phyloP scores from a whole-genome alignment of 2,329 filamentous ascomycete species.

The Metarhizium rileyi region DNA sequence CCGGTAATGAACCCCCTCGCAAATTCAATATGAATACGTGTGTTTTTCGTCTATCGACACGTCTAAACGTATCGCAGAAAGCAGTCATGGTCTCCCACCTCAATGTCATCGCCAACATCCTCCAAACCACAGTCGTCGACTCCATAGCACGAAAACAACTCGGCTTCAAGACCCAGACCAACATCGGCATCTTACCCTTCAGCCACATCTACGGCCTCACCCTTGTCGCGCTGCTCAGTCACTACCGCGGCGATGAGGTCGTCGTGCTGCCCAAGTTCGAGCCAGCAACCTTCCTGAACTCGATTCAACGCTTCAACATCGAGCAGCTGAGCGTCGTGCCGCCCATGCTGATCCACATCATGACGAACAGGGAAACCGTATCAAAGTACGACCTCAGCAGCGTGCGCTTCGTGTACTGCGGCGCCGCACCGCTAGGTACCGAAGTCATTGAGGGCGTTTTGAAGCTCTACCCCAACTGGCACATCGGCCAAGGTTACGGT shows the following conservation, averaged over 20 bases:
- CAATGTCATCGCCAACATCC: slow-evolving; percentile 68
- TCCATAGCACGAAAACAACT: slow-evolving; percentile 25
- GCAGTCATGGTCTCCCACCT: slow-evolving; percentile 74
- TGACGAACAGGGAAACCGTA: slow-evolving; percentile 49
- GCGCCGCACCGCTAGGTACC: slow-evolving; percentile 63
- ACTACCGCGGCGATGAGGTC: slow-evolving; percentile 63
- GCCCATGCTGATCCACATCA: slow-evolving; percentile 67
- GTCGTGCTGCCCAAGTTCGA: slow-evolving; percentile 71
- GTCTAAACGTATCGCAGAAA: slow-evolving; percentile 41
- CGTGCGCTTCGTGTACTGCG: slow-evolving; percentile 57
- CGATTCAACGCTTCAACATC: slow-evolving; percentile 62
- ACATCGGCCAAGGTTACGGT: slow-evolving; percentile 65
- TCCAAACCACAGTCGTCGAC: slow-evolving; percentile 48
- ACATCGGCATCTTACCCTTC: slow-evolving; percentile 64
- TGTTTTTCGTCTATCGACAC: neutral
- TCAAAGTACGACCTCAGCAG: slow-evolving; percentile 59
- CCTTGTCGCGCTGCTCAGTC: slow-evolving; percentile 54
- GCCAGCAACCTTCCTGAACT: slow-evolving; percentile 49
- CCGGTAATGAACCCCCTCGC: slow-evolving; percentile 40
- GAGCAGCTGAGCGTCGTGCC: slow-evolving; percentile 60
- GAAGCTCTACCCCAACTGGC: slow-evolving; percentile 53
- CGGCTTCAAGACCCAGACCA: slow-evolving; percentile 31
- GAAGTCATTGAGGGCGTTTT: slow-evolving; percentile 57
- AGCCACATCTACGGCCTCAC: slow-evolving; percentile 77
- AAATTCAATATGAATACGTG: neutral